phyloP scores from a whole-genome alignment of 179 eudicot species.

The Drosera spatulata region DNA sequence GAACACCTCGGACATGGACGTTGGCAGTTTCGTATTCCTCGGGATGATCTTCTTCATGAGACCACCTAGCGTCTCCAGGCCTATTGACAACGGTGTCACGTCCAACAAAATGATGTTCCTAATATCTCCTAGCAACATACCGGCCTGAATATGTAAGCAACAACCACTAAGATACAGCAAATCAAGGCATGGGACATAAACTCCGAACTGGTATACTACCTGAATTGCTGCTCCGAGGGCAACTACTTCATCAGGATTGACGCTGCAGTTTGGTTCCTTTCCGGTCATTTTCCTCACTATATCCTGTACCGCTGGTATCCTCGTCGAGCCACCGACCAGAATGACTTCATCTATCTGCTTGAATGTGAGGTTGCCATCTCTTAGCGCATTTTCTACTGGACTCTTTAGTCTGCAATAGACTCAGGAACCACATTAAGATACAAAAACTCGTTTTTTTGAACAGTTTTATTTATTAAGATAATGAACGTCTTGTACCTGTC shows the following conservation, averaged over 20 bases:
- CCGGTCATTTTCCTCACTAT: constrained; percentile 14
- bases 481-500: constrained; percentile 24
- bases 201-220: too few relatives aligned
- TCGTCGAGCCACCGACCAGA: constrained; percentile 23
- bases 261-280: constrained; percentile 2
- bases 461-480: too few relatives aligned
- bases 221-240: too few relatives aligned
- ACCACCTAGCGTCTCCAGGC: constrained; percentile 95
- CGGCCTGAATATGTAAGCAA: constrained; percentile 45
- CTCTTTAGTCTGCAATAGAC: constrained; percentile 5
- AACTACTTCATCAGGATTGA: too few relatives aligned
- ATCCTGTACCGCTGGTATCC: constrained; percentile 18
- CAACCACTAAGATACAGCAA: not conserved
- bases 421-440: too few relatives aligned
- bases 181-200: too few relatives aligned
- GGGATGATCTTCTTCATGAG: constrained; percentile 98
- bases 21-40: constrained; percentile 85
- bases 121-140: constrained; percentile 92
- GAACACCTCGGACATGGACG: constrained; percentile 95
- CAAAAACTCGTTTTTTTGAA: too few relatives aligned
- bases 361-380: constrained; percentile 16
- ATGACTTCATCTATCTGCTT: constrained; percentile 21
- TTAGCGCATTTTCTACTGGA: constrained; percentile 17
- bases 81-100: constrained; percentile 79
- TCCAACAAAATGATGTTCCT: constrained; percentile 92